These are phyloP conservation scores for Kodamaea suecica DNA, from an alignment of 1,139 yeast genomes.

Conservation along the genomic window DNA sequence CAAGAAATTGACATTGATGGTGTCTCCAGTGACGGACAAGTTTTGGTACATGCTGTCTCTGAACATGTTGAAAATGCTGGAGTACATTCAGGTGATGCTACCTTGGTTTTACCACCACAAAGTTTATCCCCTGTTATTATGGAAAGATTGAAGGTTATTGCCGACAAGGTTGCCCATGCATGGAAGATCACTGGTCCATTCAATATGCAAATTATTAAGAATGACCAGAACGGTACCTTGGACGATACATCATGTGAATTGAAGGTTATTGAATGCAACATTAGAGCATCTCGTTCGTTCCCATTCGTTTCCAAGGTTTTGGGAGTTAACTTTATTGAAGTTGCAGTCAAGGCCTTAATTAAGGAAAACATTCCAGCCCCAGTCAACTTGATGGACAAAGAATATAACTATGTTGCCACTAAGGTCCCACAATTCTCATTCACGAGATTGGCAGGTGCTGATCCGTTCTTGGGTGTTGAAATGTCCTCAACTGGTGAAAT, in stretches of 20 bases:
- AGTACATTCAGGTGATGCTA: constrained; percentile 98
- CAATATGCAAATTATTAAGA: constrained; percentile 94
- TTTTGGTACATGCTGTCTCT: constrained; percentile 91
- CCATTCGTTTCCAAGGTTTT: constrained; percentile 97
- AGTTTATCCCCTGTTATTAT: constrained; percentile 57
- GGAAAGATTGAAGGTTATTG: constrained; percentile 68
- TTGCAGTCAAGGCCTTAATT: constrained; percentile 84
- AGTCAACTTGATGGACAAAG: constrained; percentile 60
- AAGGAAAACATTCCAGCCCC: constrained; percentile 71
- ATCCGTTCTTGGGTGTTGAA: constrained; percentile 97
- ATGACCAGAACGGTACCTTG: constrained; percentile 45
- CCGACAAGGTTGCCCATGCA: constrained; percentile 90
- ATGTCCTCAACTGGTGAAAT: constrained; percentile 99
- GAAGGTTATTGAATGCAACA: constrained; percentile 97
- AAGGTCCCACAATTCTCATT: constrained; percentile 98
- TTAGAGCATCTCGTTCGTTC: constrained; percentile 97
- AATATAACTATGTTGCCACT: constrained; percentile 79
- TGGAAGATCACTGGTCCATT: constrained; percentile 98
- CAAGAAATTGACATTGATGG: constrained; percentile 97
- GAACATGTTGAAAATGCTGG: constrained; percentile 99
- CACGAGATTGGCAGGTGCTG: constrained; percentile 98
- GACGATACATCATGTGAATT: constrained; percentile 54
- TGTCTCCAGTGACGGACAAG: constrained; percentile 85
- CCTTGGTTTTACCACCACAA: constrained; percentile 90
- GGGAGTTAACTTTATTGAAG: constrained; percentile 90